Evolutionary conservation across 331 rosid species (phyloP).

Genomic region (Telfairia occidentalis): DNA sequence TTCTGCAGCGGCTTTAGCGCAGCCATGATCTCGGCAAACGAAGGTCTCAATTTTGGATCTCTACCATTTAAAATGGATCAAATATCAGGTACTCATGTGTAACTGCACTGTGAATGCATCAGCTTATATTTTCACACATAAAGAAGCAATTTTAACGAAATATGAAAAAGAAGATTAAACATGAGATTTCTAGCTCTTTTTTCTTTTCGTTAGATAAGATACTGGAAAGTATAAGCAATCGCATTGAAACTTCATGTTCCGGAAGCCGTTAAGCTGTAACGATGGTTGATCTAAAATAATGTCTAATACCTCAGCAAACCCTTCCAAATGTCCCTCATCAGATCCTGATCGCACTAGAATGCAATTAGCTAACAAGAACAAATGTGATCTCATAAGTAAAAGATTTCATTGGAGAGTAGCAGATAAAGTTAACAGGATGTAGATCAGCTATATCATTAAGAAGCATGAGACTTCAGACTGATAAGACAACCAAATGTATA

Average conservation of each 20-base stretch:
- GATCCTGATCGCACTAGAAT: slow-evolving; percentile 2
- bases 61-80: slow-evolving; percentile 8
- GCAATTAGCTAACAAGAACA: background rate
- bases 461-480: background rate
- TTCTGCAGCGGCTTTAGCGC: slow-evolving; percentile 75
- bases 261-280: slow-evolving; percentile 1
- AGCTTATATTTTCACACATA: background rate
- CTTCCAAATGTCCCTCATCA: background rate
- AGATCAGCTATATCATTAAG: background rate
- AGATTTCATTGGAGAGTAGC: background rate
- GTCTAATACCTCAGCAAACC: slow-evolving; percentile 4
- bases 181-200: background rate
- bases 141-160: background rate
- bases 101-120: background rate
- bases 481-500: background rate
- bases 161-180: background rate
- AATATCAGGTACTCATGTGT: slow-evolving; percentile 1
- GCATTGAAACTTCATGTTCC: background rate
- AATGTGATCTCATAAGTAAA: background rate
- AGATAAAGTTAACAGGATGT: background rate
- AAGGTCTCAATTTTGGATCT: slow-evolving; percentile 51
- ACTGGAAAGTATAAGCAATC: background rate
- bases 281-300: background rate
- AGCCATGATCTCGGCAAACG: slow-evolving; percentile 92
- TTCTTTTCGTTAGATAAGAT: background rate